Base-by-base conservation (phyloP, 2,329 filamentous ascomycete genomes). In the Aureobasidium melanogenum region DNA sequence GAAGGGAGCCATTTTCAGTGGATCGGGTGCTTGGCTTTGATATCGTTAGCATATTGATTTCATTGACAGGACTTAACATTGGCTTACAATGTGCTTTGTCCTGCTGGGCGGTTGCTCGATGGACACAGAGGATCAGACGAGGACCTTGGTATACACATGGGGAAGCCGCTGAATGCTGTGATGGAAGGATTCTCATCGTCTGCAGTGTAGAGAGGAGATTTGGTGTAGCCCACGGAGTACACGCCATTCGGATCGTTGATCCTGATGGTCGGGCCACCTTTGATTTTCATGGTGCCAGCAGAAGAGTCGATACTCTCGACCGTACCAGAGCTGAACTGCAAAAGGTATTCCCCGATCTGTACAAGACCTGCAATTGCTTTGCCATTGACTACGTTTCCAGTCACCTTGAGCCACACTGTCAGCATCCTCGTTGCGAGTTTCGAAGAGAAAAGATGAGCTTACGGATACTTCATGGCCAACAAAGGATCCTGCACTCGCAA, bases 81-180 rank as follows among this genome's bases (percentile, higher is more conserved):
- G 8, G 9, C 44, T 56, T 54, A 63, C 57, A 76, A 70, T 17
- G 58, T 63, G 7, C 61, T 69, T 64, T 64, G 69, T 24, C 66
- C 74, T 62, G 63, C 68, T 55, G 67, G 69, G 57, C 68, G 71
- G 61, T 77, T 77, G 14, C 70, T 70, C 12, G 63, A 47, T 8
- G 74, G 73, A 62, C 76, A 78, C 17, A 70, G 67, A 0, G 67
- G 54, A 44, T 76, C 72, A 36, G 66, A 68, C 26, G 68, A 62
- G 24, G 74, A 75, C 17, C 79, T 72, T 0, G 77, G 79, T 19
- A 81, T 76, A 61, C 79, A 82, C 79, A 81, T 81, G 1, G 79
- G 79, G 55, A 80, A 81, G 0, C 79, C 79, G 14, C 75, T 54
- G 41, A 54, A 61, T 24, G 46, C 36, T 2, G 72, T 74, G 61